phyloP scores from a whole-genome alignment of 2,329 filamentous ascomycete species.

The Hymenoscyphus linearis region DNA sequence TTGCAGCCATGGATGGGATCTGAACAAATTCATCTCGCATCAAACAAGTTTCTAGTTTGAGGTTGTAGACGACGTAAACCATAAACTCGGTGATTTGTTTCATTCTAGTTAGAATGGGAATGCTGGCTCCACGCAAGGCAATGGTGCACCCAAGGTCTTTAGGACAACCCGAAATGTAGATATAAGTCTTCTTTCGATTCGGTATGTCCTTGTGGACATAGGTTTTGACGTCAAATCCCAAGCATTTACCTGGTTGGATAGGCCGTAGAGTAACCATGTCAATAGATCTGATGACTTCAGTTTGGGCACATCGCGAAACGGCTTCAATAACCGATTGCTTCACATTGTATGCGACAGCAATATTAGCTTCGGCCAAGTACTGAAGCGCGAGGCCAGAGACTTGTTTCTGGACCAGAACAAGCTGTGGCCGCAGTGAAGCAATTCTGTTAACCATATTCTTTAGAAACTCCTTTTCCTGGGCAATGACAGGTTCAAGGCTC shows the following conservation, averaged over 20 bases:
- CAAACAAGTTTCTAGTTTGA: slow-evolving; percentile 90
- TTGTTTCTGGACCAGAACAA: slow-evolving; percentile 87
- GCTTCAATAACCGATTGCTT: slow-evolving; percentile 94
- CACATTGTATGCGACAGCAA: slow-evolving; percentile 93
- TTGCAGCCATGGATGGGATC: slow-evolving; percentile 60
- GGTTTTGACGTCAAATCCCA: slow-evolving; percentile 91
- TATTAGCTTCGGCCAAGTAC: slow-evolving; percentile 80
- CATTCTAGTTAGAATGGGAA: slow-evolving; percentile 65
- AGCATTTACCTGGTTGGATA: slow-evolving; percentile 72
- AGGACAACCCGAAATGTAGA: slow-evolving; percentile 86
- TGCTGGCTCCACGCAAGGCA: slow-evolving; percentile 75
- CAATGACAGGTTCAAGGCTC: slow-evolving; percentile 94
- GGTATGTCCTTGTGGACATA: slow-evolving; percentile 74
- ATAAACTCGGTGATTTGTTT: slow-evolving; percentile 97
- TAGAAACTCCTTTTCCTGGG: slow-evolving; percentile 91
- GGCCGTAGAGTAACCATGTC: slow-evolving; percentile 80
- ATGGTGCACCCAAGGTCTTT: slow-evolving; percentile 93
- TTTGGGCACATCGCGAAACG: slow-evolving; percentile 86
- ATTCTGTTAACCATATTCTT: slow-evolving; percentile 90
- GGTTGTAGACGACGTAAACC: slow-evolving; percentile 97
- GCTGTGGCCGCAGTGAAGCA: slow-evolving; percentile 73
- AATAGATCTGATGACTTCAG: slow-evolving; percentile 87
- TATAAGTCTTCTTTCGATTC: slow-evolving; percentile 85
- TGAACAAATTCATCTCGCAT: slow-evolving; percentile 90
- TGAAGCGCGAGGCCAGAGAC: slow-evolving; percentile 88